These are phyloP conservation scores for Halocafeteria seosinensis DNA, from an alignment of 108 stramenopile genomes.

Conservation along the genomic window DNA sequence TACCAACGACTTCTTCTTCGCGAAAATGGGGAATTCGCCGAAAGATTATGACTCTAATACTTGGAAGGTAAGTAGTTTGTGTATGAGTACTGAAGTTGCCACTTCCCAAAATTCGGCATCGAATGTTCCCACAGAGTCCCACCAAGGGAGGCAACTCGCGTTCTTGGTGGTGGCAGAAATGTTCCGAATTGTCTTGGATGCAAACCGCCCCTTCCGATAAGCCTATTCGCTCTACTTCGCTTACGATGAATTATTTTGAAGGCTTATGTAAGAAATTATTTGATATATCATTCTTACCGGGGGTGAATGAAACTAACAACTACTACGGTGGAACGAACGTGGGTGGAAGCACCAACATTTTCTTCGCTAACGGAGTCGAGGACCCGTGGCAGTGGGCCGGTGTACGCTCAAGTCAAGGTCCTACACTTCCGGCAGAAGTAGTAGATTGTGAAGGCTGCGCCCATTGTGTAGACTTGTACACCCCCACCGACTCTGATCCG, in stretches of 20 bases:
- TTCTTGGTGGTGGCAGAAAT: slow-evolving; percentile 3
- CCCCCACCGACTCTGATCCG: neutral
- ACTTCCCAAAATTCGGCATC: too few species aligned
- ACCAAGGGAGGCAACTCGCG: neutral
- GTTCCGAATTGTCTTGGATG: neutral
- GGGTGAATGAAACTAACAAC: neutral
- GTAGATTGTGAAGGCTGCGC: neutral
- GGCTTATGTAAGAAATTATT: neutral
- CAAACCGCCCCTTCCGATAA: neutral
- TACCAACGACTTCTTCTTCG: neutral
- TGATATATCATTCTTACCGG: neutral
- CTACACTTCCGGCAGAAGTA: neutral
- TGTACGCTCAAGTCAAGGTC: neutral
- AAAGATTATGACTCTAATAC: neutral
- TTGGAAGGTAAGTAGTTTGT: too few species aligned
- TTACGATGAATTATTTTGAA: neutral
- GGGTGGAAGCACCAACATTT: neutral
- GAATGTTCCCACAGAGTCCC: too few species aligned
- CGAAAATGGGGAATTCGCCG: neutral
- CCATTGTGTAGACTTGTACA: slow-evolving; percentile 1
- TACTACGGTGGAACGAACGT: neutral
- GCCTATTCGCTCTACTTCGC: neutral
- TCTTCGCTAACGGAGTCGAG: neutral
- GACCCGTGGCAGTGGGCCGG: slow-evolving; percentile 3
- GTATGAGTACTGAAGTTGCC: too few species aligned